These are phyloP conservation scores for Fomitopsis palustris DNA, from an alignment of 1,284 basidiomycete genomes.

Conservation along the genomic window DNA sequence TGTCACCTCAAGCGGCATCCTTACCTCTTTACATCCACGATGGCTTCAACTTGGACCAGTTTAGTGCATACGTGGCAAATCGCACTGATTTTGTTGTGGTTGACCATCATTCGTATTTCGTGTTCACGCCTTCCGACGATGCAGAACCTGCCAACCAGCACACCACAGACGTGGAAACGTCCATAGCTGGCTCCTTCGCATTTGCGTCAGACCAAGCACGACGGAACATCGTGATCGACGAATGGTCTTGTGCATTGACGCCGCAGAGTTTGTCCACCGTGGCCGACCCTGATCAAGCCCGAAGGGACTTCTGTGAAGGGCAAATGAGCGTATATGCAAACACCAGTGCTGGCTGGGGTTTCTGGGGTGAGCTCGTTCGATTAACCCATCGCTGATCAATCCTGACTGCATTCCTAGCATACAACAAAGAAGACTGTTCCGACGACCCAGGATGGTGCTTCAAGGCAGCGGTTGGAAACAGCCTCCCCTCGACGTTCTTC, in stretches of 20 bases:
- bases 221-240: constrained; percentile 66
- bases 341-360: constrained; percentile 63
- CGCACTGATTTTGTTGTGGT: constrained; percentile 71
- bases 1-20: constrained; percentile 39
- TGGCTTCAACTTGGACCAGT: constrained; percentile 62
- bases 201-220: constrained; percentile 37
- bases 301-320: constrained; percentile 54
- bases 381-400: not conserved
- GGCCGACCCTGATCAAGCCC: constrained; percentile 42
- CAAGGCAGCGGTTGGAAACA: constrained; percentile 51
- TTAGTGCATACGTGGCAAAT: constrained; percentile 49
- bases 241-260: constrained; percentile 73
- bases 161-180: constrained; percentile 42
- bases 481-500: constrained; percentile 56
- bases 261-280: constrained; percentile 50
- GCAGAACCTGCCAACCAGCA: constrained; percentile 46
- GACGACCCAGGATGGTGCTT: constrained; percentile 69
- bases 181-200: constrained; percentile 38
- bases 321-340: constrained; percentile 63
- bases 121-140: constrained; percentile 51
- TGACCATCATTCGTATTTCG: constrained; percentile 77
- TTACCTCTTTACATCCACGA: constrained; percentile 78
- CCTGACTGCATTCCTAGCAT: constrained; percentile 33
- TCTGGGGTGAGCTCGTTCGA: constrained; percentile 59
- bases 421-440: constrained; percentile 58